These are phyloP conservation scores for Aspergillus sp. DNA, from an alignment of 2,329 filamentous ascomycete genomes.

Conservation along the genomic window DNA sequence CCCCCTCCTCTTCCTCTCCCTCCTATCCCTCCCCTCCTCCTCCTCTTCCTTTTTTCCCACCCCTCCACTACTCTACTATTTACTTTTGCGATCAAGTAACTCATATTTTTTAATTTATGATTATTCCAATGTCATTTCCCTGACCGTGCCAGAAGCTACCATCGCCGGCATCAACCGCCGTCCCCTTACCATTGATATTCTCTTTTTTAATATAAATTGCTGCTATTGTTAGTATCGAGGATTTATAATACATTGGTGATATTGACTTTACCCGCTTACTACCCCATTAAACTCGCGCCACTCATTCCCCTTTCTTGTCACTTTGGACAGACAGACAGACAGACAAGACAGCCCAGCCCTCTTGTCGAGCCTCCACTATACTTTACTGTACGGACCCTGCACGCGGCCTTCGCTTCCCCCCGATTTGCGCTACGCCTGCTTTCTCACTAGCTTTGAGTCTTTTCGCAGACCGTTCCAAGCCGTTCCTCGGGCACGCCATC, in stretches of 20 bases:
- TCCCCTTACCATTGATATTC: not conserved
- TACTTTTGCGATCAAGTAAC: constrained; percentile 8
- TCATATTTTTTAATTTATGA: not conserved
- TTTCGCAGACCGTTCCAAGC: constrained; percentile 30
- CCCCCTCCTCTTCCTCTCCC: not conserved
- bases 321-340: not conserved
- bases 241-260: constrained; percentile 3
- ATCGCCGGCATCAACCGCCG: constrained; percentile 32
- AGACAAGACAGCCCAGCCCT: not conserved
- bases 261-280: constrained; percentile 1
- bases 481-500: constrained; percentile 40
- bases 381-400: constrained; percentile 23
- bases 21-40: not conserved
- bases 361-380: constrained; percentile 16
- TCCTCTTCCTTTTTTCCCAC: not conserved
- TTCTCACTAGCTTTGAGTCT: constrained; percentile 32
- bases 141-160: constrained; percentile 5
- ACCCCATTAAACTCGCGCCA: constrained; percentile 9
- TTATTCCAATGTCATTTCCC: too few relatives aligned
- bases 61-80: constrained; percentile 1
- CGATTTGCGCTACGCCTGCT: constrained; percentile 39
- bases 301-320: constrained; percentile 2
- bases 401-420: constrained; percentile 34
- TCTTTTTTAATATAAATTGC: constrained; percentile 2
- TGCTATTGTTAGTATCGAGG: constrained; percentile 11